phyloP scores from a whole-genome alignment of 306 rosid genomes.

The Dryas alaskensis region DNA sequence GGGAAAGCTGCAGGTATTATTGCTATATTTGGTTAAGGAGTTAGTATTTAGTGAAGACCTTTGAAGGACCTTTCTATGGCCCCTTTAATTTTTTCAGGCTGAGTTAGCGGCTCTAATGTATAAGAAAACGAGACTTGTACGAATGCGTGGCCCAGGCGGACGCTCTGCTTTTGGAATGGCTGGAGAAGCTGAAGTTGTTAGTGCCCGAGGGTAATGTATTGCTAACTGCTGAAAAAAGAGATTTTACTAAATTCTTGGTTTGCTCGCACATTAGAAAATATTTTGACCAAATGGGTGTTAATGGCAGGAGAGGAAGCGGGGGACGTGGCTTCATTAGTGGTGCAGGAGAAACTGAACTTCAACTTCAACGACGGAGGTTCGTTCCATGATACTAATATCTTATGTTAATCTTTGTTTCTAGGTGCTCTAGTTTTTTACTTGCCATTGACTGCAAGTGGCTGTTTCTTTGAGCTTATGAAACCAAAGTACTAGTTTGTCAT shows the following conservation, averaged over 20 bases:
- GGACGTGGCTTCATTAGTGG: conserved; percentile 95
- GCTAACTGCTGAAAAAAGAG: neutral
- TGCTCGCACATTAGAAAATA: neutral
- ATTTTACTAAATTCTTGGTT: neutral
- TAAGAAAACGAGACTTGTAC: conserved; percentile 85
- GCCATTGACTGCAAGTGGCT: neutral
- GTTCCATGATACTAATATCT: conserved; percentile 21
- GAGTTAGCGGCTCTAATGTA: conserved; percentile 87
- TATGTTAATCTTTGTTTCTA: conserved; percentile 15
- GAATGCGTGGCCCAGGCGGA: conserved; percentile 64
- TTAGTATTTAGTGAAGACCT: conserved; percentile 6
- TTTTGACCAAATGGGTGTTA: conserved; percentile 21
- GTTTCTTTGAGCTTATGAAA: neutral
- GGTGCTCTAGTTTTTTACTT: conserved; percentile 18
- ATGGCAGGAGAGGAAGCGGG: conserved; percentile 89
- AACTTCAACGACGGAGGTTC: conserved; percentile 93
- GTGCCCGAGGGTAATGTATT: conserved; percentile 73
- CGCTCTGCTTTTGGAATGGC: conserved; percentile 64
- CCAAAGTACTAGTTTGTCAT: neutral
- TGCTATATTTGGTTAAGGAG: conserved; percentile 3
- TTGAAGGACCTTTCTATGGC: conserved; percentile 5
- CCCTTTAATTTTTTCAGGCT: conserved; percentile 47
- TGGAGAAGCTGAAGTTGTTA: conserved; percentile 91
- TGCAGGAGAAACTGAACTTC: conserved; percentile 99
- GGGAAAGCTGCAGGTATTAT: conserved; percentile 74